Conservation (phyloP, 1,284 basidiomycete species). For the Earliella scabrosa region DNA sequence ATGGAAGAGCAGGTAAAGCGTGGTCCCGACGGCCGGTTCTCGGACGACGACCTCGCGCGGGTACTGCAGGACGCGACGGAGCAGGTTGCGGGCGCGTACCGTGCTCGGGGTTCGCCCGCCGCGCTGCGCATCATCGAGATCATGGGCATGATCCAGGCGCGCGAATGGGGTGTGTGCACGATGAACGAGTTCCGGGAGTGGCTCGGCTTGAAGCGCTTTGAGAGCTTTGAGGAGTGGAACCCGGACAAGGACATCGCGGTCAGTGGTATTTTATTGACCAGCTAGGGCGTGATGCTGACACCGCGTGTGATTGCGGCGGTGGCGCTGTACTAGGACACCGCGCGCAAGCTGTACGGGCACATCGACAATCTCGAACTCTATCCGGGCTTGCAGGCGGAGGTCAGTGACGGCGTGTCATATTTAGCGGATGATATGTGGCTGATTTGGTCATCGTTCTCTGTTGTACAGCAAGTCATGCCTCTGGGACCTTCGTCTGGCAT, state of each 20-base stretch:
- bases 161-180: slow-evolving; percentile 78
- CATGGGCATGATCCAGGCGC: slow-evolving; percentile 70
- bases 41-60: slow-evolving; percentile 70
- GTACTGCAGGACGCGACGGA: slow-evolving; percentile 72
- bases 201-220: slow-evolving; percentile 58
- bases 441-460: not conserved
- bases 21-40: slow-evolving; percentile 58
- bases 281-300: slow-evolving; percentile 1
- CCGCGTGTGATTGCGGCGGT: slow-evolving; percentile 39
- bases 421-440: not conserved
- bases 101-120: slow-evolving; percentile 75
- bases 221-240: slow-evolving; percentile 81
- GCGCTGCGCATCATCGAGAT: slow-evolving; percentile 75
- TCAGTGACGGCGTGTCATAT: not conserved
- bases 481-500: slow-evolving; percentile 75
- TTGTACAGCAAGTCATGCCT: slow-evolving; percentile 60
- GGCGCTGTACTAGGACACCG: slow-evolving; percentile 53
- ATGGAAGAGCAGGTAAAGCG: too few relatives aligned
- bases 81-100: slow-evolving; percentile 70
- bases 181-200: slow-evolving; percentile 68
- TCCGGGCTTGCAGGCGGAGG: slow-evolving; percentile 69
- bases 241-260: slow-evolving; percentile 64
- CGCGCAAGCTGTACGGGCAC: slow-evolving; percentile 70
- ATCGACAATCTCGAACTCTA: slow-evolving; percentile 81
- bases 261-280: too few relatives aligned